phyloP scores from a whole-genome alignment of 768 basidiomycete genomes.

The Podaxis sp. region DNA sequence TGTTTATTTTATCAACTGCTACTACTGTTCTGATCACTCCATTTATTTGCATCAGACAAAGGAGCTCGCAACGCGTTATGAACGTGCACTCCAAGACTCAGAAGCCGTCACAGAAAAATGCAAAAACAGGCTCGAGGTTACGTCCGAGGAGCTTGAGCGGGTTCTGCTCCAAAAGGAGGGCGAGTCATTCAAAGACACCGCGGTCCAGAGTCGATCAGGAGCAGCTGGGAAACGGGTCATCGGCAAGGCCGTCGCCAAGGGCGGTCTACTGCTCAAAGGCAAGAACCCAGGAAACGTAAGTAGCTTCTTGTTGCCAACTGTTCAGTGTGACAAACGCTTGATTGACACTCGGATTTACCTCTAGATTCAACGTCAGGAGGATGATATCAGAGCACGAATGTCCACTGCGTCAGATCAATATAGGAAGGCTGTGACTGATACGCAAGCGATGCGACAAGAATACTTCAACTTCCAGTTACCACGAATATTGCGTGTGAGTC shows the following conservation, averaged over 20 bases:
- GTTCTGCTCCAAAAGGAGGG: constrained; percentile 94
- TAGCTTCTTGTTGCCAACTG: constrained; percentile 8
- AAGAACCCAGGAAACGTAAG: constrained; percentile 87
- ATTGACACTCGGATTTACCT: constrained; percentile 13
- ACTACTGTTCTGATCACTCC: constrained; percentile 6
- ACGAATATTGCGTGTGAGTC: constrained; percentile 82
- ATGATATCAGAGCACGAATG: constrained; percentile 86
- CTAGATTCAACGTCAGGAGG: constrained; percentile 90
- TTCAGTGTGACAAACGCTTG: background rate
- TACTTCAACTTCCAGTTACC: constrained; percentile 98
- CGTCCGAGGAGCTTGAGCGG: constrained; percentile 93
- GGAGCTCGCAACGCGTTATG: constrained; percentile 86
- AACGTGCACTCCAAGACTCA: constrained; percentile 85
- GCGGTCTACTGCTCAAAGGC: constrained; percentile 85
- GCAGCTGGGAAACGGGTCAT: constrained; percentile 77
- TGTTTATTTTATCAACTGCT: background rate
- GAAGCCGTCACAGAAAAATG: constrained; percentile 86
- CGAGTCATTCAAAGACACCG: constrained; percentile 84
- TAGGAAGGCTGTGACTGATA: constrained; percentile 86
- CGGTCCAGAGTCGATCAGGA: constrained; percentile 60
- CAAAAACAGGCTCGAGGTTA: constrained; percentile 81
- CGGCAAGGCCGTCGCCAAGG: constrained; percentile 90
- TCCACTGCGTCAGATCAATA: constrained; percentile 86
- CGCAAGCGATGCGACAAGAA: constrained; percentile 89
- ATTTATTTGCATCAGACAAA: constrained; percentile 60